phyloP scores from a whole-genome alignment of 2,329 filamentous ascomycete species.

The Graphilbum ipis-grandicollis region DNA sequence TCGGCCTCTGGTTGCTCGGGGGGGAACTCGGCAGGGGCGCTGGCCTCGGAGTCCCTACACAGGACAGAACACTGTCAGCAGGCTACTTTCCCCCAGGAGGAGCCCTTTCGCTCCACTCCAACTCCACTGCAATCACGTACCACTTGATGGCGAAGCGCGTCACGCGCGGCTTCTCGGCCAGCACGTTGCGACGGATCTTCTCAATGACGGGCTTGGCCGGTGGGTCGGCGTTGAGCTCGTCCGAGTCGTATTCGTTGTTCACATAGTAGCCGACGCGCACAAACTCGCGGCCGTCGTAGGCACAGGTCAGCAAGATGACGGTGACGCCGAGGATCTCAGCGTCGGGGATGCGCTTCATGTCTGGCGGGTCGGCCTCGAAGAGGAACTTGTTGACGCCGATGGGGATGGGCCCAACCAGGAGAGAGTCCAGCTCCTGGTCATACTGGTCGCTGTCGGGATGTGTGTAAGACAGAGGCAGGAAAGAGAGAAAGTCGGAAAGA shows the following conservation, averaged over 20 bases:
- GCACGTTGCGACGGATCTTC: constrained; percentile 76
- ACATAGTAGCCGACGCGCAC: constrained; percentile 98
- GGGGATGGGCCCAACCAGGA: constrained; percentile 93
- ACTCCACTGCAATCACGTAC: too few relatives aligned
- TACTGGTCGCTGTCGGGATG: constrained; percentile 59
- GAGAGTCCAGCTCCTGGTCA: constrained; percentile 93
- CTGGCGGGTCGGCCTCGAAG: constrained; percentile 87
- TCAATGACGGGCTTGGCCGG: constrained; percentile 87
- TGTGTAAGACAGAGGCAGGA: not conserved
- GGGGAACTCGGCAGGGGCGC: constrained; percentile 86
- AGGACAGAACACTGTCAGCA: not conserved
- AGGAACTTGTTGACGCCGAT: constrained; percentile 97
- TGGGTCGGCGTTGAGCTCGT: constrained; percentile 75
- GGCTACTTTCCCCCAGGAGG: constrained; percentile 2
- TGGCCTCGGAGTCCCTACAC: constrained; percentile 86
- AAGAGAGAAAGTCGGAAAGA: not conserved
- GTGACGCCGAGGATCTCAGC: constrained; percentile 95
- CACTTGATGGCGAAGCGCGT: constrained; percentile 98
- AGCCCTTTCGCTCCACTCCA: too few relatives aligned
- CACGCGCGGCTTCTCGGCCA: constrained; percentile 93
- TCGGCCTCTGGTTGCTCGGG: constrained; percentile 97
- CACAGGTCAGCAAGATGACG: constrained; percentile 88
- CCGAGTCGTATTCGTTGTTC: constrained; percentile 95
- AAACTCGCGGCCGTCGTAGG: constrained; percentile 92
- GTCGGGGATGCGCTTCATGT: constrained; percentile 78